Evolutionary conservation across 495 filamentous ascomycete species (phyloP).

Genomic region (Diplogelasinospora grovesii): DNA sequence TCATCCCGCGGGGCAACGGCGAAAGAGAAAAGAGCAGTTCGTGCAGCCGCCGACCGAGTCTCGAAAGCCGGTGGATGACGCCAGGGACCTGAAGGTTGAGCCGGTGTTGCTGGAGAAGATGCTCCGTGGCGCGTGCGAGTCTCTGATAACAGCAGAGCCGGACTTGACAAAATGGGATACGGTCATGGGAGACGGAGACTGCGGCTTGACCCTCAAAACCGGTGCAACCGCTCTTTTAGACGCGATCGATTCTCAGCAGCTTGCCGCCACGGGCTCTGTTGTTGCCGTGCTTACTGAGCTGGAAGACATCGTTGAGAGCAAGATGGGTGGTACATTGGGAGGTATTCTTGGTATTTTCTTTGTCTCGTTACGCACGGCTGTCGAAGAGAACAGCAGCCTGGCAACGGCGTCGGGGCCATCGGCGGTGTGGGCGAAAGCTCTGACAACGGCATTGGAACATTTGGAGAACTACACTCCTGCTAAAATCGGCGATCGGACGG

Average conservation of each 20-base stretch:
- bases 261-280: conserved; percentile 40
- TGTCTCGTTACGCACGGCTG: conserved; percentile 45
- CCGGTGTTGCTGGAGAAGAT: conserved; percentile 40
- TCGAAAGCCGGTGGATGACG: conserved; percentile 26
- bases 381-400: conserved; percentile 34
- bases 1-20: conserved; percentile 17
- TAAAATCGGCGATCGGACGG: conserved; percentile 44
- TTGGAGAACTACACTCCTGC: conserved; percentile 43
- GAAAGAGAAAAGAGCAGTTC: conserved; percentile 34
- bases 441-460: conserved; percentile 34
- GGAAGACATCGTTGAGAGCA: conserved; percentile 49
- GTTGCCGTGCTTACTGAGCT: conserved; percentile 46
- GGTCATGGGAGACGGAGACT: conserved; percentile 60
- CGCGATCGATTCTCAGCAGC: conserved; percentile 25
- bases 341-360: conserved; percentile 56
- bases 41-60: conserved; percentile 31
- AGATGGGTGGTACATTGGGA: conserved; percentile 55
- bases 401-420: conserved; percentile 19
- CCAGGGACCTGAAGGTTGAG: conserved; percentile 37
- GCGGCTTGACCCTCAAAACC: conserved; percentile 52
- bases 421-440: conserved; percentile 32
- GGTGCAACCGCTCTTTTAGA: conserved; percentile 36
- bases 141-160: conserved; percentile 48
- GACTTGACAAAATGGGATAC: conserved; percentile 56
- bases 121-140: conserved; percentile 44